A percentile compares a stretch with the other conserved stretches of the same genome.
phyloP scores from a whole-genome alignment of 129 eudicot species.

The Tanacetum coccineum region DNA sequence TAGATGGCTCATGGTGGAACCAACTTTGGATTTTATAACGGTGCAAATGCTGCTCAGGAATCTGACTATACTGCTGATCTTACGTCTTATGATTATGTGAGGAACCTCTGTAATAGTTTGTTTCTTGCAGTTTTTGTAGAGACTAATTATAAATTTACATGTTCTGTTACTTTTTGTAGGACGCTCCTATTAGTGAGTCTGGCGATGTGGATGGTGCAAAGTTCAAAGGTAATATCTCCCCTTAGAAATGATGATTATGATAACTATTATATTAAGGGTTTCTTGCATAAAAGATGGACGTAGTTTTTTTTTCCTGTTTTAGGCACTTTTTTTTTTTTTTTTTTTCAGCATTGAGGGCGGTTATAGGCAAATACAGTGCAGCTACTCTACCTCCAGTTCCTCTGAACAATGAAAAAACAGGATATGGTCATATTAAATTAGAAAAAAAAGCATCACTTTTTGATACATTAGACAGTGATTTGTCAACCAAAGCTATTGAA shows the following conservation, averaged over 20 bases:
- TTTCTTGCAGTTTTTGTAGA: background rate
- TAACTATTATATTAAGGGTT: background rate
- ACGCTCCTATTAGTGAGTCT: constrained; percentile 91
- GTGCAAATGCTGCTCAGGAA: constrained; percentile 78
- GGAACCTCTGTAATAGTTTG: constrained; percentile 18
- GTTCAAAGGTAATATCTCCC: constrained; percentile 53
- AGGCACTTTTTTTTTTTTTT: no score
- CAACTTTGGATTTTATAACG: constrained; percentile 89
- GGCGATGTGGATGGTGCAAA: constrained; percentile 86
- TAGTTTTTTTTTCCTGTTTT: no score
- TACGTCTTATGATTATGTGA: constrained; percentile 96
- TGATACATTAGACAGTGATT: constrained; percentile 37
- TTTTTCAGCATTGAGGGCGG: constrained; percentile 64
- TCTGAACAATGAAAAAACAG: constrained; percentile 50
- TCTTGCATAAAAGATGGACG: background rate
- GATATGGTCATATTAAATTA: constrained; percentile 64
- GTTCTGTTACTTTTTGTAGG: constrained; percentile 41
- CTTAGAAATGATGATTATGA: background rate
- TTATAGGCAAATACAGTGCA: constrained; percentile 52
- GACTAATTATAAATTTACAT: background rate
- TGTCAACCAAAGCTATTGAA: constrained; percentile 36
- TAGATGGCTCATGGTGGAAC: constrained; percentile 99
- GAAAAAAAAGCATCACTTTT: constrained; percentile 47
- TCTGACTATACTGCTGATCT: constrained; percentile 87
- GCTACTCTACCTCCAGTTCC: constrained; percentile 64